A percentile compares a stretch with the other conserved stretches of the same genome.
These are phyloP conservation scores for Chlamydomonas incerta DNA, from an alignment of 139 green algal species.

Conservation along the genomic window DNA sequence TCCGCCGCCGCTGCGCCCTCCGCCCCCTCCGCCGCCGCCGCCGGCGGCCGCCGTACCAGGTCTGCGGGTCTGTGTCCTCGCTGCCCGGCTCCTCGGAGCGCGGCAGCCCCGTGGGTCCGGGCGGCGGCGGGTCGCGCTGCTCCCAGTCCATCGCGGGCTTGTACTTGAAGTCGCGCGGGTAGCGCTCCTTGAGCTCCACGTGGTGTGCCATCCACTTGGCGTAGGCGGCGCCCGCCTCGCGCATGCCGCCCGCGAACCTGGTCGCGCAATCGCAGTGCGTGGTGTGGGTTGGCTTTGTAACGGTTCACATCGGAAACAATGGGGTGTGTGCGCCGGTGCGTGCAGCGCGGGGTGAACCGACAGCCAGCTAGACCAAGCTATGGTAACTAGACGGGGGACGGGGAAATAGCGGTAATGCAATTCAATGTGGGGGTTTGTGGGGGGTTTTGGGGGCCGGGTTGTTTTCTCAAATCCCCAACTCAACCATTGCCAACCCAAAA, in stretches of 20 bases:
- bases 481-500: too few relatives aligned
- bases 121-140: not conserved
- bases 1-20: not conserved
- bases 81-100: not conserved
- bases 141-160: constrained; percentile 34
- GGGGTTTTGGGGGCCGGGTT: too few relatives aligned
- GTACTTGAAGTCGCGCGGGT: not conserved
- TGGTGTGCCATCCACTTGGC: constrained; percentile 15
- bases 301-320: too few relatives aligned
- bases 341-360: too few relatives aligned
- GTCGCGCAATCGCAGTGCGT: too few relatives aligned
- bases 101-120: not conserved
- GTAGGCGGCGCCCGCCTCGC: not conserved
- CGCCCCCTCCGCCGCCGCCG: not conserved
- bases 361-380: too few relatives aligned
- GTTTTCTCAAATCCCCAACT: too few relatives aligned
- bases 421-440: too few relatives aligned
- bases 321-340: too few relatives aligned
- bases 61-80: not conserved
- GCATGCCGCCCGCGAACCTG: not conserved
- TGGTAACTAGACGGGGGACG: too few relatives aligned
- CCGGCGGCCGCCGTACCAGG: not conserved
- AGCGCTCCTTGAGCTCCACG: not conserved
- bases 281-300: too few relatives aligned
- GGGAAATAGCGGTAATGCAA: too few relatives aligned